These are phyloP conservation scores for Nadsonia fulvescens DNA, from an alignment of 805 yeast species.

Conservation along the genomic window DNA sequence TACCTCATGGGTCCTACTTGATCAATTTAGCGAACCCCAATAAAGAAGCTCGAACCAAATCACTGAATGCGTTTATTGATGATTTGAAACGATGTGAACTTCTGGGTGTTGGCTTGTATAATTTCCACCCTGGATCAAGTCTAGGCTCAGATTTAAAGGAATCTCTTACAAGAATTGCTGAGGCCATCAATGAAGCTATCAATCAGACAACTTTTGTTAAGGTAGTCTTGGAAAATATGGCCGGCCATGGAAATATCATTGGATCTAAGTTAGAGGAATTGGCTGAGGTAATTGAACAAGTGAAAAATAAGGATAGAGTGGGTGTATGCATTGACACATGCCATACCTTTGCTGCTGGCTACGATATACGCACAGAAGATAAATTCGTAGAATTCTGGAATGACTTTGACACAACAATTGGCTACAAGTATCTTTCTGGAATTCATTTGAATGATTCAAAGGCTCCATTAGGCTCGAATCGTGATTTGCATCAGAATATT, in stretches of 20 bases:
- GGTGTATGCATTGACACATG: conserved; percentile 96
- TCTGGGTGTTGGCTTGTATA: conserved; percentile 68
- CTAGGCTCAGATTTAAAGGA: conserved; percentile 48
- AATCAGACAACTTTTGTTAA: conserved; percentile 59
- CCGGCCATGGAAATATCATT: conserved; percentile 84
- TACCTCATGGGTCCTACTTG: conserved; percentile 91
- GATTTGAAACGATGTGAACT: conserved; percentile 78
- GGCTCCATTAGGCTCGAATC: conserved; percentile 76
- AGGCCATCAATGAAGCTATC: conserved; percentile 63
- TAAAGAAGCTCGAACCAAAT: conserved; percentile 52
- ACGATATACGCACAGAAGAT: conserved; percentile 51
- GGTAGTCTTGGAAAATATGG: conserved; percentile 91
- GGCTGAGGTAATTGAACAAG: conserved; percentile 49
- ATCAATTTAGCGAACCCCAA: conserved; percentile 90
- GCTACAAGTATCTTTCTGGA: conserved; percentile 56
- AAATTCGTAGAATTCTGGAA: conserved; percentile 53
- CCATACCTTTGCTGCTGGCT: conserved; percentile 93
- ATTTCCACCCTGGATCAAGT: conserved; percentile 78
- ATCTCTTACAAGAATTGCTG: conserved; percentile 55
- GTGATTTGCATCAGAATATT: conserved; percentile 78
- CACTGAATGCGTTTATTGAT: conserved; percentile 64
- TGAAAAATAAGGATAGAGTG: conserved; percentile 69
- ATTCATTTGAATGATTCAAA: conserved; percentile 90
- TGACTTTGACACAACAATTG: conserved; percentile 55
- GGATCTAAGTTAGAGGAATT: conserved; percentile 72